phyloP scores from a whole-genome alignment of 371 early-diverging fungal genomes.

The Coemansia sp. region DNA sequence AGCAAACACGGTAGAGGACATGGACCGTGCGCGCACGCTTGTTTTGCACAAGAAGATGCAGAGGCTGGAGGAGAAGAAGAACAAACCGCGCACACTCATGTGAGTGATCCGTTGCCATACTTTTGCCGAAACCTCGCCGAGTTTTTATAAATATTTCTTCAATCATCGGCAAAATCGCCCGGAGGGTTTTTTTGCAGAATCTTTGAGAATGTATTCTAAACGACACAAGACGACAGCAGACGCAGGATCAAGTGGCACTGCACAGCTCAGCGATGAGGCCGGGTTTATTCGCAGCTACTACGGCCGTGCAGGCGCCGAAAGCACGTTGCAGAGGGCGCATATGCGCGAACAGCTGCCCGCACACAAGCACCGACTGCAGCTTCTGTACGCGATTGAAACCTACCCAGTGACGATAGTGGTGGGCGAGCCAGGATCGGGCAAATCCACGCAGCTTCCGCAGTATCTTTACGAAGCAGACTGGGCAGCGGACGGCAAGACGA shows the following conservation, averaged over 20 bases:
- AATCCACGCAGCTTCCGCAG: slow-evolving; percentile 97
- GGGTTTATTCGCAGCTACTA: slow-evolving; percentile 34
- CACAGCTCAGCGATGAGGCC: slow-evolving; percentile 14
- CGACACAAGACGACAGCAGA: slow-evolving; percentile 1
- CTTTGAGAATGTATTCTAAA: neutral
- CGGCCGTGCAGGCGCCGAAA: slow-evolving; percentile 20
- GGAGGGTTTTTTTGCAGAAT: neutral
- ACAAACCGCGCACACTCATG: slow-evolving; percentile 71
- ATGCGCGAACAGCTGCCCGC: slow-evolving; percentile 88
- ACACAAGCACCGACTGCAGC: slow-evolving; percentile 83
- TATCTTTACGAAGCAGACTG: slow-evolving; percentile 96
- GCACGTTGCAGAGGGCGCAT: slow-evolving; percentile 59
- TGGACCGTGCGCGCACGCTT: slow-evolving; percentile 81
- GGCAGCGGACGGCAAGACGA: slow-evolving; percentile 66
- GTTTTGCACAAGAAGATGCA: slow-evolving; percentile 81
- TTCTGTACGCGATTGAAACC: slow-evolving; percentile 68
- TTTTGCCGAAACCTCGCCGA: neutral
- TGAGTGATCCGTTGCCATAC: slow-evolving; percentile 44
- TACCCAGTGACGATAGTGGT: slow-evolving; percentile 86
- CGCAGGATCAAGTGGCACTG: neutral
- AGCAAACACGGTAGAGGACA: slow-evolving; percentile 89
- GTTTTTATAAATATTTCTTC: neutral
- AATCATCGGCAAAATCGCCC: neutral
- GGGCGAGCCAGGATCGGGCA: slow-evolving; percentile 98
- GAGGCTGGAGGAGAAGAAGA: slow-evolving; percentile 66